A percentile compares a stretch with the other conserved stretches of the same genome.
Conservation (phyloP, 2,329 filamentous ascomycete genomes). For the Aotearoamyces nothofagi region DNA sequence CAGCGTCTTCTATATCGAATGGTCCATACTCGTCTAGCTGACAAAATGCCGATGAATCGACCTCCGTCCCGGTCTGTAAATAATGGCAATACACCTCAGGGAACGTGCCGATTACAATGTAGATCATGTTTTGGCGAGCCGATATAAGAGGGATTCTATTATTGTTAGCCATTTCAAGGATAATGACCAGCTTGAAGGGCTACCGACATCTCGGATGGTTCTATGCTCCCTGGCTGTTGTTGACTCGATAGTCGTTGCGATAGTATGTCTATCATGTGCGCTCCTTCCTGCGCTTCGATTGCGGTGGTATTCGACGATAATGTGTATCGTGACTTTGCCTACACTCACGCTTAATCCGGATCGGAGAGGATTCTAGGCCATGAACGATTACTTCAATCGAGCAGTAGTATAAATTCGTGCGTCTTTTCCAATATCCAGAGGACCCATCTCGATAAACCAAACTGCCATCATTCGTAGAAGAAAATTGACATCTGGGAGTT, state of each 20-base stretch:
- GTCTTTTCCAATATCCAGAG: conserved; percentile 4
- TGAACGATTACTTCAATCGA: conserved; percentile 4
- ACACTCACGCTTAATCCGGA: background rate
- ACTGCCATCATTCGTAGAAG: conserved; percentile 5
- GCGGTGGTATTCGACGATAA: background rate
- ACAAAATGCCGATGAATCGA: conserved; percentile 1
- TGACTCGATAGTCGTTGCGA: conserved; percentile 3
- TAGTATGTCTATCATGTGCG: conserved; percentile 4
- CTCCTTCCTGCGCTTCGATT: conserved; percentile 5
- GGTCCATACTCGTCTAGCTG: conserved; percentile 4
- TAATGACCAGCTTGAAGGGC: background rate
- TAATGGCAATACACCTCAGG: conserved; percentile 2
- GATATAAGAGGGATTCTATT: conserved; percentile 4
- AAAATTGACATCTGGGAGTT: conserved; percentile 2
- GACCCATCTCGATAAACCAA: conserved; percentile 3
- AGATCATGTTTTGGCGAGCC: conserved; percentile 4
- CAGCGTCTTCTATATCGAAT: conserved; percentile 3
- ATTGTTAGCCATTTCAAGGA: conserved; percentile 1
- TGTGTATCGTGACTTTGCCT: conserved; percentile 4
- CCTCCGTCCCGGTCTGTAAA: conserved; percentile 2
- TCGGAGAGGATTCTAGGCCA: background rate
- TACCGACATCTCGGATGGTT: conserved; percentile 3
- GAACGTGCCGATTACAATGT: conserved; percentile 3
- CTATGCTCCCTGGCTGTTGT: background rate
- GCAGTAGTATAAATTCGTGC: conserved; percentile 3